Conservation (phyloP, 2,329 filamentous ascomycete species). For the Fusarium nodosum region DNA sequence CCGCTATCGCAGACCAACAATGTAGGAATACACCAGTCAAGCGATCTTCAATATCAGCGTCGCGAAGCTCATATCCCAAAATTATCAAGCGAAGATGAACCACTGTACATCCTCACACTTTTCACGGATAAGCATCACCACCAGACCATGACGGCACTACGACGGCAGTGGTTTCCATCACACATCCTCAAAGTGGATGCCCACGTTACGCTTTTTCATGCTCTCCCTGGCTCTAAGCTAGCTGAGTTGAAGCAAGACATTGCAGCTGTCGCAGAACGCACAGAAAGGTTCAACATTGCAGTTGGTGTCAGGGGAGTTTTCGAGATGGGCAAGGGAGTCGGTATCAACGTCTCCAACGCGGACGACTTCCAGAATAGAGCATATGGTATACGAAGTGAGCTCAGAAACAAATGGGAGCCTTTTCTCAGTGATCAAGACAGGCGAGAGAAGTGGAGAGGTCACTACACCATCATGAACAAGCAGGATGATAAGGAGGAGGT, state of each 20-base stretch:
- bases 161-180: conserved; percentile 34
- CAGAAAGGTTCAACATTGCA: conserved; percentile 10
- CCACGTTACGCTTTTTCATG: conserved; percentile 38
- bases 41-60: conserved; percentile 27
- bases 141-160: conserved; percentile 22
- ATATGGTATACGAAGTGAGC: conserved; percentile 7
- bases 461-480: conserved; percentile 42
- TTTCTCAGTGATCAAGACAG: conserved; percentile 36
- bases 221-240: conserved; percentile 33
- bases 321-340: conserved; percentile 34
- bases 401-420: conserved; percentile 25
- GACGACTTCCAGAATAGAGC: conserved; percentile 13
- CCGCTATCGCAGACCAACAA: conserved; percentile 12
- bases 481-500: conserved; percentile 34
- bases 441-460: conserved; percentile 32
- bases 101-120: conserved; percentile 32
- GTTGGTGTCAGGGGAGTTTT: conserved; percentile 15
- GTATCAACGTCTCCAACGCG: conserved; percentile 26
- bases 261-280: not conserved
- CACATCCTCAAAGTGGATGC: conserved; percentile 34
- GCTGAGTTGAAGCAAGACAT: conserved; percentile 24
- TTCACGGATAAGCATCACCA: conserved; percentile 28
- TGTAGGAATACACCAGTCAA: conserved; percentile 13
- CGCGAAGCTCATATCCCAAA: conserved; percentile 24
- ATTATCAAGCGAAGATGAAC: not conserved